Conservation (phyloP, 495 filamentous ascomycete genomes). For the Trichoderma orchidacearum region DNA sequence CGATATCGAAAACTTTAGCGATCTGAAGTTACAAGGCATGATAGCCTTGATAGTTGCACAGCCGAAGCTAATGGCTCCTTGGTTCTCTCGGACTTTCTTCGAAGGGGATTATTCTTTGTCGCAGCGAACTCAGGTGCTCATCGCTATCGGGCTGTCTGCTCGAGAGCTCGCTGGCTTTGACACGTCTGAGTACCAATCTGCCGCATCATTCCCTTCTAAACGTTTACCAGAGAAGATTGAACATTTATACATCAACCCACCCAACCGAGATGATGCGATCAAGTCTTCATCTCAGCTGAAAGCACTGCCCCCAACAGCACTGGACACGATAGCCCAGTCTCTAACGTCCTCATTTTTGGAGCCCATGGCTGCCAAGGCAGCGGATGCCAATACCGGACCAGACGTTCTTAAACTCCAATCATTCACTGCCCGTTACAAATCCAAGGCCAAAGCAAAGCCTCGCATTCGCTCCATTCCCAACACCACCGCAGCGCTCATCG, state of each 20-base stretch:
- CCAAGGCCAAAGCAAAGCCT: conserved; percentile 21
- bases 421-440: conserved; percentile 27
- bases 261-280: conserved; percentile 5
- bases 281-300: conserved; percentile 24
- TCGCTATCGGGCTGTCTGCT: conserved; percentile 68
- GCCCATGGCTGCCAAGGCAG: conserved; percentile 62
- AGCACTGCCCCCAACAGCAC: conserved; percentile 38
- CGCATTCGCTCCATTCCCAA: conserved; percentile 58
- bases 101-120: conserved; percentile 79
- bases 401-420: conserved; percentile 63
- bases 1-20: conserved; percentile 60
- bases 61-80: conserved; percentile 64
- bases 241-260: conserved; percentile 22
- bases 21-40: conserved; percentile 68
- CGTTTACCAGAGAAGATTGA: conserved; percentile 47
- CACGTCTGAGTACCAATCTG: conserved; percentile 38
- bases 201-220: conserved; percentile 56
- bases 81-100: conserved; percentile 78
- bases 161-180: conserved; percentile 77
- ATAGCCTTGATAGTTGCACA: conserved; percentile 67
- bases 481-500: conserved; percentile 58
- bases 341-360: conserved; percentile 59
- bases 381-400: conserved; percentile 59
- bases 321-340: conserved; percentile 44
- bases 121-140: conserved; percentile 70